phyloP scores from a whole-genome alignment of 2,329 filamentous ascomycete genomes.

The Endoconidiophora polonica region DNA sequence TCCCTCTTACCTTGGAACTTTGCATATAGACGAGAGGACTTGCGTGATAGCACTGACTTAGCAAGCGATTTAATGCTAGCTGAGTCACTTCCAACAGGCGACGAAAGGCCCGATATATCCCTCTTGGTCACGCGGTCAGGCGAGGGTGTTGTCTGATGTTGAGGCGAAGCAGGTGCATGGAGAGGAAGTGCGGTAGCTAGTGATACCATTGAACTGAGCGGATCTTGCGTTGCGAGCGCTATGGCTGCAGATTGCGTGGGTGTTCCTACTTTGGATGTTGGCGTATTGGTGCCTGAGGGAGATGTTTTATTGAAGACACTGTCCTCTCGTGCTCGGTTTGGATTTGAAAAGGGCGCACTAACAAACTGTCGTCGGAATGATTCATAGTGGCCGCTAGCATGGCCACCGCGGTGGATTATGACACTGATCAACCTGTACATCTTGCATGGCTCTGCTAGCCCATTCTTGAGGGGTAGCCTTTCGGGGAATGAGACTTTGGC shows the following conservation, averaged over 20 bases:
- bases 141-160: neutral
- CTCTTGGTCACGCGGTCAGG: slow-evolving; percentile 12
- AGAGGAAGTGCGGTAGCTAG: slow-evolving; percentile 21
- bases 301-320: slow-evolving; percentile 53
- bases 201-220: slow-evolving; percentile 18
- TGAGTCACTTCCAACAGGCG: slow-evolving; percentile 14
- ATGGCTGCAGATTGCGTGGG: slow-evolving; percentile 25
- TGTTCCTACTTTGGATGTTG: slow-evolving; percentile 30
- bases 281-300: slow-evolving; percentile 22
- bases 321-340: slow-evolving; percentile 59
- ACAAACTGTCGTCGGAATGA: slow-evolving; percentile 79
- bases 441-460: too few species aligned
- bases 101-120: slow-evolving; percentile 25
- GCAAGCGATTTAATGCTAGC: slow-evolving; percentile 39
- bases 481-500: slow-evolving; percentile 91
- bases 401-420: slow-evolving; percentile 87
- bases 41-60: slow-evolving; percentile 34
- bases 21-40: slow-evolving; percentile 21
- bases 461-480: slow-evolving; percentile 55
- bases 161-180: slow-evolving; percentile 20
- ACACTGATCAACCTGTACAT: slow-evolving; percentile 67
- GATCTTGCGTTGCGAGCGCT: slow-evolving; percentile 29
- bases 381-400: slow-evolving; percentile 94
- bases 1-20: slow-evolving; percentile 1
- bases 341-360: slow-evolving; percentile 59